phyloP scores from a whole-genome alignment of 2,329 filamentous ascomycete genomes.

The Pseudogymnoascus sp. region DNA sequence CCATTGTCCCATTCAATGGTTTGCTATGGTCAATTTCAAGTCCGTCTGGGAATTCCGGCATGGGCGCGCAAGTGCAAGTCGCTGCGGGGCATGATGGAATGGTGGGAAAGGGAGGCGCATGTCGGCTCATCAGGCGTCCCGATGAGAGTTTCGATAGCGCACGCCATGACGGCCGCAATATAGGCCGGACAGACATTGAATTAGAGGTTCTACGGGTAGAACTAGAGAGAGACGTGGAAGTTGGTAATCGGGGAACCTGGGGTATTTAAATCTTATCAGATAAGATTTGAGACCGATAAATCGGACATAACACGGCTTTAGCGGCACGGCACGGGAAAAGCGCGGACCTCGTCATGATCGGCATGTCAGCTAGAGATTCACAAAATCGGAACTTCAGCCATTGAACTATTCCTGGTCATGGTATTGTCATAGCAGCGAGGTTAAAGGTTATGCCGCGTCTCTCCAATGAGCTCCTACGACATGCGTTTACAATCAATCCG shows the following conservation, averaged over 20 bases:
- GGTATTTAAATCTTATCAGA: slow-evolving; percentile 1
- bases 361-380: background rate
- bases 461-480: slow-evolving; percentile 46
- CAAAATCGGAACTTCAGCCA: background rate
- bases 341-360: background rate
- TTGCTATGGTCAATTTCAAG: slow-evolving; percentile 67
- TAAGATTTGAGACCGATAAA: background rate
- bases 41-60: slow-evolving; percentile 53
- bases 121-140: slow-evolving; percentile 8
- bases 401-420: background rate
- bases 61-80: slow-evolving; percentile 66
- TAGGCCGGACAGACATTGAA: slow-evolving; percentile 13
- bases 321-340: background rate
- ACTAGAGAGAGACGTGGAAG: background rate
- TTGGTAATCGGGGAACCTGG: background rate
- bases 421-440: background rate
- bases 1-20: slow-evolving; percentile 67
- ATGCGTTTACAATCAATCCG: slow-evolving; percentile 44
- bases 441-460: slow-evolving; percentile 50
- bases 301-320: background rate
- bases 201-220: background rate
- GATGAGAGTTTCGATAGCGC: slow-evolving; percentile 17
- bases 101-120: slow-evolving; percentile 20
- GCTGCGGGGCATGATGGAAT: slow-evolving; percentile 56
- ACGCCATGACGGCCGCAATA: slow-evolving; percentile 17